A percentile compares a stretch with the other conserved stretches of the same genome.
Conservation (phyloP, 441 rosid species). For the Breynia disticha region DNA sequence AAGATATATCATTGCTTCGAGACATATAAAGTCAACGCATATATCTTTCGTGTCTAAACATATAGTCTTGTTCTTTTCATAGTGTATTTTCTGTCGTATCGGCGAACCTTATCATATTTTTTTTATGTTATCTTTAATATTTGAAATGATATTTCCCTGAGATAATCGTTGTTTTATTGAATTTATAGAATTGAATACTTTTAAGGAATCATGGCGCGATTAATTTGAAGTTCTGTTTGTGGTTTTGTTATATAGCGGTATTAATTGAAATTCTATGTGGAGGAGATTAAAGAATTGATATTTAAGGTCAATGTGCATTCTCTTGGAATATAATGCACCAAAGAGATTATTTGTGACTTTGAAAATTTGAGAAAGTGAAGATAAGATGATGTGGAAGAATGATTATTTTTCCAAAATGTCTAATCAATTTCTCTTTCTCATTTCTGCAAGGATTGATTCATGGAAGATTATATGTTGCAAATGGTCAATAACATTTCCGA, state of each 20-base stretch:
- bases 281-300: slow-evolving; percentile 6
- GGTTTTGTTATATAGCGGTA: not conserved
- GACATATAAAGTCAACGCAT: no score
- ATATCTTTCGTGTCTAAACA: no score
- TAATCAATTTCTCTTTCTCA: slow-evolving; percentile 2
- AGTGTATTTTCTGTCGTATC: no score
- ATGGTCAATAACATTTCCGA: not conserved
- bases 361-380: slow-evolving; percentile 19
- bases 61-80: no score
- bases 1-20: no score
- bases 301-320: not conserved
- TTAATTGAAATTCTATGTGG: not conserved
- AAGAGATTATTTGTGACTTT: slow-evolving; percentile 8
- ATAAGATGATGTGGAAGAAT: slow-evolving; percentile 14
- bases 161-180: not conserved
- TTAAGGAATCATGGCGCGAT: not conserved
- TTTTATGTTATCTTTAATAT: no score
- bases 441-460: not conserved
- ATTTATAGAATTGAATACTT: not conserved
- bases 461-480: not conserved
- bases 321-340: slow-evolving; percentile 14
- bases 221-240: not conserved
- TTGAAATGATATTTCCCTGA: no score
- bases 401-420: slow-evolving; percentile 11
- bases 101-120: no score